Conservation (phyloP, 805 yeast genomes). For the Tetrapisispora pingtungensis region DNA sequence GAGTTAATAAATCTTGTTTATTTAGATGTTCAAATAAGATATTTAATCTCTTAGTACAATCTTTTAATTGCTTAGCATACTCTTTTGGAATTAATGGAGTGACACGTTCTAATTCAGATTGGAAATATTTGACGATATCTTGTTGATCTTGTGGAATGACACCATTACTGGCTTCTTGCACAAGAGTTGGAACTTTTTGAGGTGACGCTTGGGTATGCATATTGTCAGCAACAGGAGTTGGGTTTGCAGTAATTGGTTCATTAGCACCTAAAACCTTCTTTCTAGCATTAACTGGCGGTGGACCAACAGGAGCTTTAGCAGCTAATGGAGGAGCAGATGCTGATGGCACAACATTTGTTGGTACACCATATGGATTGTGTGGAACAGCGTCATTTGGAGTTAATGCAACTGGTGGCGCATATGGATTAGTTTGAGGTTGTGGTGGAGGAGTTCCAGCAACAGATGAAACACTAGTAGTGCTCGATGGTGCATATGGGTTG, state of each 20-base stretch:
- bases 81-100: slow-evolving; percentile 68
- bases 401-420: slow-evolving; percentile 28
- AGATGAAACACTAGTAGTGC: background rate
- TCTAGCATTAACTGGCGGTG: slow-evolving; percentile 25
- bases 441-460: slow-evolving; percentile 10
- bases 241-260: background rate
- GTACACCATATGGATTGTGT: slow-evolving; percentile 12
- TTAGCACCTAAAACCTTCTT: slow-evolving; percentile 15
- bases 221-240: slow-evolving; percentile 14
- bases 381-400: slow-evolving; percentile 20
- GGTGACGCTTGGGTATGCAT: slow-evolving; percentile 18
- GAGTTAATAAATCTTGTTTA: slow-evolving; percentile 54
- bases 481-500: slow-evolving; percentile 14
- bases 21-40: slow-evolving; percentile 71
- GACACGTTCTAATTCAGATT: slow-evolving; percentile 45
- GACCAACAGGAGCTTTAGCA: slow-evolving; percentile 25
- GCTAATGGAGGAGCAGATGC: slow-evolving; percentile 14
- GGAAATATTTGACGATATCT: slow-evolving; percentile 51
- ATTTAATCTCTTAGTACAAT: slow-evolving; percentile 72
- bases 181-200: slow-evolving; percentile 20
- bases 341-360: slow-evolving; percentile 10
- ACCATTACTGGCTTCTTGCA: slow-evolving; percentile 13
- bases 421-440: slow-evolving; percentile 29
- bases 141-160: slow-evolving; percentile 44
- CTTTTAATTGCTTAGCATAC: slow-evolving; percentile 61